Percentiles rank a stretch among this genome's conserved stretches.
These are phyloP conservation scores for Bombardia bombarda DNA, from an alignment of 495 filamentous ascomycete genomes.

Conservation along the genomic window DNA sequence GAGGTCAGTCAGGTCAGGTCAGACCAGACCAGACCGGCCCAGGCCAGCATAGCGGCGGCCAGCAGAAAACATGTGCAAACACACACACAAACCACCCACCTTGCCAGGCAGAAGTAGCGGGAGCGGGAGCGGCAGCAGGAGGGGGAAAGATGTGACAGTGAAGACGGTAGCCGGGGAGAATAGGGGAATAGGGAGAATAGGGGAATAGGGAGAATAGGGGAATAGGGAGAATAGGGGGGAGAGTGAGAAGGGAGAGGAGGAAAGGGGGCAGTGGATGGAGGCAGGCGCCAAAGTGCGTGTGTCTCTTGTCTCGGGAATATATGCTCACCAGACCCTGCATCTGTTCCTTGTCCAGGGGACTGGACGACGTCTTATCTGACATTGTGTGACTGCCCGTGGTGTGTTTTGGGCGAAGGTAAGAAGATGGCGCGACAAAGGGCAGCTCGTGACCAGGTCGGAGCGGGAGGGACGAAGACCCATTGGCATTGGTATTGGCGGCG, in stretches of 20 bases:
- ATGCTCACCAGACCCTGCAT: slow-evolving; percentile 79
- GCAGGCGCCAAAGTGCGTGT: no score
- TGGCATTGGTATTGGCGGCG: slow-evolving; percentile 15
- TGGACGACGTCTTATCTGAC: slow-evolving; percentile 54
- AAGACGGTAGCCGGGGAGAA: no score
- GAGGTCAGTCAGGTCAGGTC: no score
- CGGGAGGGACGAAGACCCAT: slow-evolving; percentile 17
- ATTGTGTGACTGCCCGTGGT: slow-evolving; percentile 40
- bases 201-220: no score
- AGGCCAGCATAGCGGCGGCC: no score
- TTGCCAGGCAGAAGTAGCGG: no score
- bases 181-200: no score
- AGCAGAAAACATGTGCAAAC: no score
- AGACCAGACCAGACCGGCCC: no score
- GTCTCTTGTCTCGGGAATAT: slow-evolving; percentile 21
- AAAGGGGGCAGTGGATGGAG: slow-evolving; percentile 3
- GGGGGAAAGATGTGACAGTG: no score
- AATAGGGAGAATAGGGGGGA: slow-evolving; percentile 1
- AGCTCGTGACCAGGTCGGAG: slow-evolving; percentile 43
- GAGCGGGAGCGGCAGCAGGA: no score
- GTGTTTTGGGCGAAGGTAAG: slow-evolving; percentile 68
- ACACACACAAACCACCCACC: no score
- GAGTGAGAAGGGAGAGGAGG: slow-evolving; percentile 1
- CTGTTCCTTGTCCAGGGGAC: slow-evolving; percentile 81
- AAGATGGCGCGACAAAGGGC: slow-evolving; percentile 68